Conservation (phyloP, 495 filamentous ascomycete species). For the Tricharina praecox region DNA sequence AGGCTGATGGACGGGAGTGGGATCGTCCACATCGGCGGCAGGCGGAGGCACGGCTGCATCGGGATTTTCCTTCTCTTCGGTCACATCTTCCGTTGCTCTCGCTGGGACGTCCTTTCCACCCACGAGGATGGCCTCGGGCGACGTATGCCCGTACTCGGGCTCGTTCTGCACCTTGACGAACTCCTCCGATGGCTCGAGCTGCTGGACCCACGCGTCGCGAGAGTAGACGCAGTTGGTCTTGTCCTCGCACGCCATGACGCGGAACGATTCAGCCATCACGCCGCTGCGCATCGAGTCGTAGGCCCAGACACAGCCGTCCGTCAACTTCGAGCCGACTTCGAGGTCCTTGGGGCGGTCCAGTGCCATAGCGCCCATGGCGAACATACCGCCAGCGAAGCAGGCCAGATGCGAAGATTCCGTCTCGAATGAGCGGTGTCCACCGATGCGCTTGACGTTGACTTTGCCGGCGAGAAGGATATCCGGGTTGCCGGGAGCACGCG, state of each 20-base stretch:
- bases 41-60: not conserved
- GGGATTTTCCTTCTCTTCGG: not conserved
- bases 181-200: not conserved
- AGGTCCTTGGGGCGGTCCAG: conserved; percentile 66
- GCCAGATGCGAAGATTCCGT: conserved; percentile 4
- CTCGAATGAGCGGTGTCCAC: not conserved
- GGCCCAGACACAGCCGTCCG: conserved; percentile 88
- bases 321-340: conserved; percentile 62
- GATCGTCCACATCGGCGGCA: not conserved
- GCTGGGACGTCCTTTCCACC: too few relatives aligned
- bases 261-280: conserved; percentile 75
- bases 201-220: not conserved
- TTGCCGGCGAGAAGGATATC: conserved; percentile 49
- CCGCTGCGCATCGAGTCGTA: conserved; percentile 67
- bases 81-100: too few relatives aligned
- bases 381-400: conserved; percentile 91
- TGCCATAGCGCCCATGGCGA: conserved; percentile 73
- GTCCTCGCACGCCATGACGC: conserved; percentile 49
- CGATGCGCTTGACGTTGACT: not conserved
- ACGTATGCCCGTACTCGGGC: not conserved
- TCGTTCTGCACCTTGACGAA: not conserved
- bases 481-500: conserved; percentile 41
- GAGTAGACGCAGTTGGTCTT: conserved; percentile 36
- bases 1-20: conserved; percentile 11
- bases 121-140: not conserved